These are phyloP conservation scores for Globisporangium takayamanum DNA, from an alignment of 352 stramenopile genomes.

Conservation along the genomic window DNA sequence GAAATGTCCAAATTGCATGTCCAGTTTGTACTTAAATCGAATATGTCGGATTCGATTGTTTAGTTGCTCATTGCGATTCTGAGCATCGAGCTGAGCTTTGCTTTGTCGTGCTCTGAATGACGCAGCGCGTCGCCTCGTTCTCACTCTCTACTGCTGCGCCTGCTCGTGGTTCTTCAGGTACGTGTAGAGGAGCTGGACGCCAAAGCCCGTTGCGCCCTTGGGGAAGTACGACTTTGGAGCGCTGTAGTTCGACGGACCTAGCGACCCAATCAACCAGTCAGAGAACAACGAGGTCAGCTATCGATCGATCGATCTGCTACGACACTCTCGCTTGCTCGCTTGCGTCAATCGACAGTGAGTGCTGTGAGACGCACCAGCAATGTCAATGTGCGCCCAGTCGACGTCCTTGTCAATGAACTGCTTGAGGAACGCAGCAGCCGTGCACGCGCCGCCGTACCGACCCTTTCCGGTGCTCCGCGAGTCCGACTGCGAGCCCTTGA, in stretches of 20 bases:
- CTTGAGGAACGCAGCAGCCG: slow-evolving; percentile 83
- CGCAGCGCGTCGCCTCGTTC: background rate
- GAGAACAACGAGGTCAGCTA: background rate
- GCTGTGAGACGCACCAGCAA: slow-evolving; percentile 39
- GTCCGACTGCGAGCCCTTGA: slow-evolving; percentile 79
- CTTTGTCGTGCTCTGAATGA: background rate
- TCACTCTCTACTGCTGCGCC: slow-evolving; percentile 3
- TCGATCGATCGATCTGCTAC: too few species aligned
- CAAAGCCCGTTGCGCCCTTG: slow-evolving; percentile 80
- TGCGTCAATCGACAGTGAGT: background rate
- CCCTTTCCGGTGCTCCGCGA: slow-evolving; percentile 72
- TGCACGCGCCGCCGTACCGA: slow-evolving; percentile 77
- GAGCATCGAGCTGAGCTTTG: background rate
- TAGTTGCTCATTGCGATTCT: too few species aligned
- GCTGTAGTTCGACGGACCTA: slow-evolving; percentile 73
- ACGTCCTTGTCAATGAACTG: slow-evolving; percentile 86
- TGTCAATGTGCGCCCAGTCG: slow-evolving; percentile 88
- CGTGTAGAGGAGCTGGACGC: slow-evolving; percentile 82
- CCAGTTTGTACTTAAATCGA: too few species aligned
- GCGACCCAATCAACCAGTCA: background rate
- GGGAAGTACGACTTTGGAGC: slow-evolving; percentile 80
- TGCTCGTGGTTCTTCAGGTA: slow-evolving; percentile 78
- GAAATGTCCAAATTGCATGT: too few species aligned
- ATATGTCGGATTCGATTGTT: too few species aligned
- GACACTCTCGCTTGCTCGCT: too few species aligned